A percentile compares a stretch with the other conserved stretches of the same genome.
Conservation (phyloP, 768 basidiomycete genomes). For the Hysterangium stoloniferum region DNA sequence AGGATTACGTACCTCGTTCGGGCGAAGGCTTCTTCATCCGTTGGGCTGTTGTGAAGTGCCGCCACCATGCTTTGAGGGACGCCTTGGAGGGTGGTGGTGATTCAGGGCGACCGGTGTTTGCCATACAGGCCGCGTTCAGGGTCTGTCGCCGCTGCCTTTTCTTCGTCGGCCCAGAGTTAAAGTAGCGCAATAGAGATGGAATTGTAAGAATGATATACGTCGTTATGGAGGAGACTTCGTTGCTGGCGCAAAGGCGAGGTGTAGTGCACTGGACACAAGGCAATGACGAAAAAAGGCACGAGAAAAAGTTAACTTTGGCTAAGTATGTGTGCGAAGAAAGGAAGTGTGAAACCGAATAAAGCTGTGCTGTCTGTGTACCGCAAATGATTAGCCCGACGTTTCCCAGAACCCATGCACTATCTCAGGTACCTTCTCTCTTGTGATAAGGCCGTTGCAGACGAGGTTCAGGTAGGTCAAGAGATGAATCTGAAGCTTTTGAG, state of each 20-base stretch:
- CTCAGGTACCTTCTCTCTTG: no score
- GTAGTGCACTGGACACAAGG: not conserved
- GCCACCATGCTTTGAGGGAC: constrained; percentile 76
- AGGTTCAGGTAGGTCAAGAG: no score
- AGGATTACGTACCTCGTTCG: constrained; percentile 17
- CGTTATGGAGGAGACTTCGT: not conserved
- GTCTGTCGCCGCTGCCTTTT: constrained; percentile 1
- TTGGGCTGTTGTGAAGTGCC: constrained; percentile 61
- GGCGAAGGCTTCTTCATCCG: constrained; percentile 44
- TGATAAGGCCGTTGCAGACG: no score
- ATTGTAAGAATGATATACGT: not conserved
- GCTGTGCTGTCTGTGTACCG: not conserved
- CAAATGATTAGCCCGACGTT: no score
- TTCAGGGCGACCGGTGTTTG: not conserved
- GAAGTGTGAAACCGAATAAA: not conserved
- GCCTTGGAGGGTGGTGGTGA: constrained; percentile 31
- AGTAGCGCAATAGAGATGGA: constrained; percentile 1
- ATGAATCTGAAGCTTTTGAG: no score
- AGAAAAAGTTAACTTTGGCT: not conserved
- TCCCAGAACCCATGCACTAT: no score
- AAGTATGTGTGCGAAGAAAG: not conserved
- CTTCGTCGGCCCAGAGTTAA: not conserved
- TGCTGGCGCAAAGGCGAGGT: not conserved
- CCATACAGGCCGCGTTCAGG: not conserved
- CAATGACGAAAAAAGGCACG: no score